Evolutionary conservation across 768 basidiomycete genomes (phyloP), one percentile per base, ranked within the genome.

Genomic region (Polyporus arcularius): DNA sequence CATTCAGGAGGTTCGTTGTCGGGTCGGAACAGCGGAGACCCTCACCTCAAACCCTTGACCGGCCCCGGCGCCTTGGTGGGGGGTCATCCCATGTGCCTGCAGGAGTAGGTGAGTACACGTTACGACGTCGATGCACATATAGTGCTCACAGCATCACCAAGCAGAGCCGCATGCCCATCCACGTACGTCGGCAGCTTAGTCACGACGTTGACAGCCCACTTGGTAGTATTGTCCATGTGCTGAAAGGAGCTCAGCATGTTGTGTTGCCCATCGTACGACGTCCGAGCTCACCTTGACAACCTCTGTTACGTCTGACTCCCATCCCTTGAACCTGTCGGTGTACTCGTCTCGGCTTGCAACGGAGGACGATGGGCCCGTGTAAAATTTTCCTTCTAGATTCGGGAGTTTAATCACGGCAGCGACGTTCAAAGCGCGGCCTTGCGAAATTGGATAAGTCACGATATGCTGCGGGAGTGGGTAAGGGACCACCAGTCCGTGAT

Each of bases 111-210:
- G 30, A 45, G 42, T 6, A 54, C 30, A 8, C 21, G 15, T 28
- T 4, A 12, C 26, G 6, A n/a, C n/a, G 45, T 39, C 18, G 31
- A 38, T 2, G 10, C 28, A 21, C n/a, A 32, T 12, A 32, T 16
- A 30, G 39, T 10, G 65, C 75, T 55, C 60, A 82, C 80, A 5
- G 84, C 77, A 60, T 85, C 84, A 26, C 83, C 84, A 3, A 80
- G 67, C 11, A 86, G 69, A 7, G 76, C 78, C 4, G 84, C 77
- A 3, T 71, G 69, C 12, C 74, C 76, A 18, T 67, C 66, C 1
- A 75, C 76, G 61, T 75, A 82, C 7, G 70, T 69, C 0, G 76
- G 73, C 14, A 85, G 66, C 6, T 74, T 73, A 6, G 70, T 71
- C n/a, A 85, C 62, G 18, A 67, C 66, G 59, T 80, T 76, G 3